These are phyloP conservation scores for Fusarium coicis DNA, from an alignment of 2,329 filamentous ascomycete species.

Conservation along the genomic window DNA sequence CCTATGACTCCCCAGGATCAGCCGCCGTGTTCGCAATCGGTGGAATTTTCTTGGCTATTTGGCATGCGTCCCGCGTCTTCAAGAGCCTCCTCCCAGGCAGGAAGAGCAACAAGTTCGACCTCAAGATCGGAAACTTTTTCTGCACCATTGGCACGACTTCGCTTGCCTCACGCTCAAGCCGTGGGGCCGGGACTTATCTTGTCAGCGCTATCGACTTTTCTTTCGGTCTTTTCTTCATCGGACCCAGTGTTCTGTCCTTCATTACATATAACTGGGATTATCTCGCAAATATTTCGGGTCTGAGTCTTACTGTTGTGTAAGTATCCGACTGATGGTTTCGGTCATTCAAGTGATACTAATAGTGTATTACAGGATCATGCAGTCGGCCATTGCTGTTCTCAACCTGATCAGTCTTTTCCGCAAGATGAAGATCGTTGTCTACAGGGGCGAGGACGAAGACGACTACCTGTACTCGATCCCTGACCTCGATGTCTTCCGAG, in stretches of 20 bases:
- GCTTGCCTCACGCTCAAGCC: not conserved
- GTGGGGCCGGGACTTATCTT: slow-evolving; percentile 12
- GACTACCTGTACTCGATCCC: slow-evolving; percentile 13
- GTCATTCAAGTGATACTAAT: not conserved
- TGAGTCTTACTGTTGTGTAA: slow-evolving; percentile 36
- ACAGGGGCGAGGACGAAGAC: slow-evolving; percentile 31
- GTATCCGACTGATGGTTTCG: not conserved
- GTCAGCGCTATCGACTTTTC: slow-evolving; percentile 32
- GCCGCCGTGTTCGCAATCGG: slow-evolving; percentile 22
- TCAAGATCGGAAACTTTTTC: slow-evolving; percentile 38
- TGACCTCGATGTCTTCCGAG: slow-evolving; percentile 34
- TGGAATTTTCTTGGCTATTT: slow-evolving; percentile 20
- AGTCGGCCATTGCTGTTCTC: slow-evolving; percentile 24
- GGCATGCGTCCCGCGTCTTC: slow-evolving; percentile 20
- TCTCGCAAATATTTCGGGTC: not conserved
- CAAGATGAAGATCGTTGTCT: slow-evolving; percentile 30
- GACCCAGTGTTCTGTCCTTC: slow-evolving; percentile 22
- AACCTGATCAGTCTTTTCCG: slow-evolving; percentile 34
- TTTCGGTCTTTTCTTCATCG: slow-evolving; percentile 33
- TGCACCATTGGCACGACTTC: slow-evolving; percentile 29
- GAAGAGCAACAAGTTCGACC: slow-evolving; percentile 32
- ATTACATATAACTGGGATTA: not conserved
- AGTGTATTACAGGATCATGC: slow-evolving; percentile 13
- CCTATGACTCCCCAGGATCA: not conserved
- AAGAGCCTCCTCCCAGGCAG: slow-evolving; percentile 12